Base-by-base conservation (phyloP, 1,284 basidiomycete species). In the Uromyces viciae-fabae region DNA sequence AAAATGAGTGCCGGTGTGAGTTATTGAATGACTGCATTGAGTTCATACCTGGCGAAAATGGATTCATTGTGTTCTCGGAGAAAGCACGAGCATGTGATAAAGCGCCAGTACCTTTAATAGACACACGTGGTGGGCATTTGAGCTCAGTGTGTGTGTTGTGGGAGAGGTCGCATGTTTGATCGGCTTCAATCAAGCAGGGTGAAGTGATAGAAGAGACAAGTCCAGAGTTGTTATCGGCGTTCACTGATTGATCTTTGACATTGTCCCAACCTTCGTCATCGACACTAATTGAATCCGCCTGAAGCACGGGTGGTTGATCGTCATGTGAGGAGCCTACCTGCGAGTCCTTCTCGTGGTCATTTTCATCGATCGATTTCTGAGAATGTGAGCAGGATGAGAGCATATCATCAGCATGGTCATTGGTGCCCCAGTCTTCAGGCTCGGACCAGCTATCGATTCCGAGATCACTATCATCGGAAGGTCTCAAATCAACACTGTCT, bases 391-490 rank as follows among this genome's bases (percentile, higher is more conserved):
- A 43, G n/a, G 42, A 42, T 56, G 64, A 56, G 22, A 36, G 25
- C 9, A 15, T 8, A 28, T 76, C 28, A 42, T 66, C 58, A 19
- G 43, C 17, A 1, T 36, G 38, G 33, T 25, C 64, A 46, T 43
- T 68, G 43, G 31, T 56, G 68, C 64, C 75, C 75, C 75, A 77
- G 49, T 77, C 75, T 46, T 77, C 75, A 33, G 62, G 75, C 52
- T 77, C 75, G 42, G 75, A 77, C 64, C 75, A 77, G 33, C 62
- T 68, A 69, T 77, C 75, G 31, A 77, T 42, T 5, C 75, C 75
- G 25, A 77, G 36, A 56, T 77, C 75, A 69, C 75, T 77, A 69
- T 77, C 75, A 49, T 69, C 75, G 14, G 75, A 77, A 56, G 75
- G 75, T 56, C 64, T 77, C 40, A 75, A 75, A 43, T 75, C 56